phyloP scores from a whole-genome alignment of 2,329 filamentous ascomycete genomes.

The Alternaria consortialis region DNA sequence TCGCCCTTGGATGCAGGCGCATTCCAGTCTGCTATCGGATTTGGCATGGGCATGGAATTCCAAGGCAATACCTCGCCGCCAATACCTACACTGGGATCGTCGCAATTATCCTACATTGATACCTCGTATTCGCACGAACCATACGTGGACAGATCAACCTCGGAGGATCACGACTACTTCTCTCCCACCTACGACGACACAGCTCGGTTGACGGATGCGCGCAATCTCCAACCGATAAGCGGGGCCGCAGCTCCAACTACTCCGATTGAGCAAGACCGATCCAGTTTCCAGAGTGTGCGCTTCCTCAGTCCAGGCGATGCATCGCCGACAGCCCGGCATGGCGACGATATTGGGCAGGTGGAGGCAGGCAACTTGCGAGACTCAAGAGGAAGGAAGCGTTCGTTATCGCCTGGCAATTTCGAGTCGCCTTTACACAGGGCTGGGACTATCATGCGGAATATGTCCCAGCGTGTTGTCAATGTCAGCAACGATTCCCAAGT shows the following conservation, averaged over 20 bases:
- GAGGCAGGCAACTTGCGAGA: slow-evolving; percentile 59
- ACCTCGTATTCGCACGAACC: slow-evolving; percentile 34
- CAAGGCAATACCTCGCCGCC: slow-evolving; percentile 51
- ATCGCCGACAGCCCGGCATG: slow-evolving; percentile 59
- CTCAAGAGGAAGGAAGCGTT: slow-evolving; percentile 58
- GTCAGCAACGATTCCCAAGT: slow-evolving; percentile 91
- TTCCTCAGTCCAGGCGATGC: slow-evolving; percentile 58
- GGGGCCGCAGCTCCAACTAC: slow-evolving; percentile 55
- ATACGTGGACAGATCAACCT: slow-evolving; percentile 55
- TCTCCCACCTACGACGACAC: slow-evolving; percentile 65
- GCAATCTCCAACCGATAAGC: slow-evolving; percentile 65
- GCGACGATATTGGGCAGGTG: slow-evolving; percentile 67
- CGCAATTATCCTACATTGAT: slow-evolving; percentile 58
- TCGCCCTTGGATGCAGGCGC: slow-evolving; percentile 58
- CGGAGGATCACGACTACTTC: slow-evolving; percentile 64
- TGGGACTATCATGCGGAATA: slow-evolving; percentile 66
- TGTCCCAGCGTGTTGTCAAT: slow-evolving; percentile 98
- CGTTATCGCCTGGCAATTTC: slow-evolving; percentile 56
- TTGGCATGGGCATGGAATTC: slow-evolving; percentile 59
- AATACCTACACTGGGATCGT: slow-evolving; percentile 44
- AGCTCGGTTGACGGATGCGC: slow-evolving; percentile 66
- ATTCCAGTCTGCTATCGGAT: slow-evolving; percentile 60
- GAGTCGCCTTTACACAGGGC: slow-evolving; percentile 60
- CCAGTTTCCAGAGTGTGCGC: slow-evolving; percentile 63
- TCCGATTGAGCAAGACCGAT: slow-evolving; percentile 55